Evolutionary conservation across 371 early-diverging fungal genomes (phyloP).

Genomic region (Homolaphlyctis polyrhiza): DNA sequence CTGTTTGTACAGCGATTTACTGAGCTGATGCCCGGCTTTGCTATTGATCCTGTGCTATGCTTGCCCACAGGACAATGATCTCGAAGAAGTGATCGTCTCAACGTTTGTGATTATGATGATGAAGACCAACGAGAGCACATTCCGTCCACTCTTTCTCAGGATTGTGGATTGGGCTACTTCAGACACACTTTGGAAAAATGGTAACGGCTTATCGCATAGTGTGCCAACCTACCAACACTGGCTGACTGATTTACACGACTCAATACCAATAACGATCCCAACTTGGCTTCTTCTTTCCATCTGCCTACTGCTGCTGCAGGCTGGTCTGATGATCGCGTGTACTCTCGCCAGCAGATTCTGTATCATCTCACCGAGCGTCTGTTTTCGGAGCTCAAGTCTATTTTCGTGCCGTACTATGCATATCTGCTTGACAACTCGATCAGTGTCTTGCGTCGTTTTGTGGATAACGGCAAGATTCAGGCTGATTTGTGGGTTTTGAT

Average conservation of each 20-base stretch:
- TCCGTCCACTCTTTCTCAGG: conserved; percentile 89
- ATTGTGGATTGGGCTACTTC: conserved; percentile 83
- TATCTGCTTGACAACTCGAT: conserved; percentile 72
- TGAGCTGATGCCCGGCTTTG: conserved; percentile 24
- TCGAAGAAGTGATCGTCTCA: conserved; percentile 64
- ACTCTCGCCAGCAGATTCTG: conserved; percentile 64
- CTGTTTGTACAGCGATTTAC: too few species aligned
- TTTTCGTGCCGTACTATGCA: conserved; percentile 79
- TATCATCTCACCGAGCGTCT: conserved; percentile 69
- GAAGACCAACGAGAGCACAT: conserved; percentile 88
- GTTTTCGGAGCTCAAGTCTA: conserved; percentile 73
- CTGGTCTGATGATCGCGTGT: conserved; percentile 12
- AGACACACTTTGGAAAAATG: conserved; percentile 12
- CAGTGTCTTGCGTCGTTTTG: conserved; percentile 27
- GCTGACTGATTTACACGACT: not conserved
- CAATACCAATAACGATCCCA: conserved; percentile 6
- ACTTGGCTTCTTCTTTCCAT: not conserved
- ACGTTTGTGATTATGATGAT: conserved; percentile 77
- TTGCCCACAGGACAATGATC: conserved; percentile 11
- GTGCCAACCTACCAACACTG: not conserved
- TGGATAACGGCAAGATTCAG: not conserved
- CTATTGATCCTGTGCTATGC: conserved; percentile 28
- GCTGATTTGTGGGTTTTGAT: not conserved
- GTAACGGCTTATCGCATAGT: not conserved
- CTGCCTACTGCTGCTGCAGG: not conserved